phyloP scores from a whole-genome alignment of 495 filamentous ascomycete species.

The Neurospora sp. region DNA sequence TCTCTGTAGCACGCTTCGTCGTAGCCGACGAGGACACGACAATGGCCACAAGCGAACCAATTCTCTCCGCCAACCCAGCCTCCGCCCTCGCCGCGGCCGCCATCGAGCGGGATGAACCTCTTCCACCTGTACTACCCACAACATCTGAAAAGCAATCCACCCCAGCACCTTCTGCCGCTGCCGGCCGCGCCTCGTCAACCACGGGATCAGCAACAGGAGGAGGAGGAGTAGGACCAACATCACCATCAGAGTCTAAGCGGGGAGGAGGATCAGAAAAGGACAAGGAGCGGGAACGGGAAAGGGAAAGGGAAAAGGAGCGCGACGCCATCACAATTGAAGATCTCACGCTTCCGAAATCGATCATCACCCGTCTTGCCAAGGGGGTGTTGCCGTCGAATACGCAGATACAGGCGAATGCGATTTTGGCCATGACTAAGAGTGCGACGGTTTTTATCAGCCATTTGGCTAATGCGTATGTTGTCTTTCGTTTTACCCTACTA shows the following conservation, averaged over 20 bases:
- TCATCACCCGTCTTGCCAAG: constrained; percentile 87
- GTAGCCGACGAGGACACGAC: constrained; percentile 24
- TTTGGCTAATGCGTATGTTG: constrained; percentile 66
- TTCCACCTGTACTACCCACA: constrained; percentile 8
- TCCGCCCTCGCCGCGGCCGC: constrained; percentile 12
- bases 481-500: not conserved
- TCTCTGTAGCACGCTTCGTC: constrained; percentile 32
- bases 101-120: constrained; percentile 20
- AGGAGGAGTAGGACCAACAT: constrained; percentile 13
- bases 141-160: not conserved
- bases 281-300: constrained; percentile 8
- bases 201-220: not conserved
- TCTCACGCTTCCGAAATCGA: constrained; percentile 82
- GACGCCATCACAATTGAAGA: constrained; percentile 50
- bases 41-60: constrained; percentile 10
- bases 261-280: constrained; percentile 16
- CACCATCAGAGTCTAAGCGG: constrained; percentile 3
- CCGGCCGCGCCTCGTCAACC: not conserved
- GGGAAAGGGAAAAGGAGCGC: constrained; percentile 18
- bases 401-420: constrained; percentile 85
- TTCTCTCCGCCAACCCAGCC: constrained; percentile 14
- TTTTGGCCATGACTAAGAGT: constrained; percentile 82
- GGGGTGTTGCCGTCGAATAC: constrained; percentile 95
- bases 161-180: not conserved
- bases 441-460: constrained; percentile 93